Evolutionary conservation across 768 basidiomycete species (phyloP).

Genomic region (Goffeauzyma gilvescens): DNA sequence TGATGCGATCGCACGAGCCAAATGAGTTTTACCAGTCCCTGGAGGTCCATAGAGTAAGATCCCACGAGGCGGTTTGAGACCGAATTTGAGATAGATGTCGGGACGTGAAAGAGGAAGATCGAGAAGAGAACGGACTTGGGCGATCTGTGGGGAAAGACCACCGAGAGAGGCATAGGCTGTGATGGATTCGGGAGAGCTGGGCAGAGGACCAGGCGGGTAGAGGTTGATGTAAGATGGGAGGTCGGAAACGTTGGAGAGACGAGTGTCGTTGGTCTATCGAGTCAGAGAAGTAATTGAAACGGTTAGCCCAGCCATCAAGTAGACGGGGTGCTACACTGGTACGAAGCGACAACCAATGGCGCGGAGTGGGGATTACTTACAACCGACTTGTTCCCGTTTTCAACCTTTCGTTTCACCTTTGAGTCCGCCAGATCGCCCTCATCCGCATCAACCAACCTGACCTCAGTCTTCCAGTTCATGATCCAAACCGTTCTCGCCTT

Average conservation of each 20-base stretch:
- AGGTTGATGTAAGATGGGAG: slow-evolving; percentile 31
- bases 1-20: slow-evolving; percentile 80
- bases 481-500: slow-evolving; percentile 7
- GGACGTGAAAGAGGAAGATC: slow-evolving; percentile 73
- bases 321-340: background rate
- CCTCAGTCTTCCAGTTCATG: slow-evolving; percentile 18
- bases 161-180: slow-evolving; percentile 64
- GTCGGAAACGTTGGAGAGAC: background rate
- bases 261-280: background rate
- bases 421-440: background rate
- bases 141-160: slow-evolving; percentile 70
- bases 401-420: background rate
- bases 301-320: background rate
- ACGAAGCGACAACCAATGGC: background rate
- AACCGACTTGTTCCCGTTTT: background rate
- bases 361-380: background rate
- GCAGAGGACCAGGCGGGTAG: slow-evolving; percentile 18
- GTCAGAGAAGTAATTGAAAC: background rate
- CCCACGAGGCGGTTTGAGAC: slow-evolving; percentile 88
- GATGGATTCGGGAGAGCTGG: slow-evolving; percentile 12
- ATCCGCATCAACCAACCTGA: slow-evolving; percentile 4
- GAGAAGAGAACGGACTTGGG: slow-evolving; percentile 63
- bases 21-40: slow-evolving; percentile 92
- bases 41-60: slow-evolving; percentile 88
- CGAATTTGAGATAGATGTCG: slow-evolving; percentile 58